A percentile compares a stretch with the other conserved stretches of the same genome.
Conservation (phyloP, 768 basidiomycete genomes). For the Lyophyllum atratum region DNA sequence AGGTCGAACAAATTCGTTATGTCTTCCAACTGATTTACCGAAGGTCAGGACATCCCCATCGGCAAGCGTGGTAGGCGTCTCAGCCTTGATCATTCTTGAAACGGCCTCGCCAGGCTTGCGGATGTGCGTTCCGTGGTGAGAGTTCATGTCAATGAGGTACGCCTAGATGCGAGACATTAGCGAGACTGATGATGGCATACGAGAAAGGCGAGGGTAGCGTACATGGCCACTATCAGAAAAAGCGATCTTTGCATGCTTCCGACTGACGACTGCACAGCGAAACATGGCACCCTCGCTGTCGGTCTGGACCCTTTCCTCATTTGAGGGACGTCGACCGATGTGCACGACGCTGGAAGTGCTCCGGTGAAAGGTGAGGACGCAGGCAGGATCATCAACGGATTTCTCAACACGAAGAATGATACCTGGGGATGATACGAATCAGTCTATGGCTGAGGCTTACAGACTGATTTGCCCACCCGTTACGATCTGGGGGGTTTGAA, state of each 20-base stretch:
- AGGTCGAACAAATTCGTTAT: slow-evolving; percentile 61
- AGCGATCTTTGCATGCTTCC: slow-evolving; percentile 75
- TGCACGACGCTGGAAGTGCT: slow-evolving; percentile 50
- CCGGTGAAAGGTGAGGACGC: slow-evolving; percentile 54
- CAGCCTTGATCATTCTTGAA: slow-evolving; percentile 52
- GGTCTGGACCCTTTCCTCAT: slow-evolving; percentile 40
- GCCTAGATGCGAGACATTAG: slow-evolving; percentile 46
- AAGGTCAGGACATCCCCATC: slow-evolving; percentile 78
- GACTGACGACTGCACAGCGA: slow-evolving; percentile 77
- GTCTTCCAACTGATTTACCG: slow-evolving; percentile 72
- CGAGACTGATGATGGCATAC: slow-evolving; percentile 10
- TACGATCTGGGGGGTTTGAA: slow-evolving; percentile 28
- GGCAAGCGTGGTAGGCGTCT: slow-evolving; percentile 54
- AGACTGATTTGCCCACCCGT: slow-evolving; percentile 40
- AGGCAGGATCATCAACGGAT: slow-evolving; percentile 43
- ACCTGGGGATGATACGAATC: slow-evolving; percentile 39
- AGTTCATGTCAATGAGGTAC: slow-evolving; percentile 68
- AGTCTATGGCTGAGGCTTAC: slow-evolving; percentile 17
- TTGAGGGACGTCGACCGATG: slow-evolving; percentile 69
- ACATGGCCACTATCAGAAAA: slow-evolving; percentile 75
- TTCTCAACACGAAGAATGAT: slow-evolving; percentile 61
- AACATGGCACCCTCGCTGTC: slow-evolving; percentile 58
- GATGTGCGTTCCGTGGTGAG: slow-evolving; percentile 79
- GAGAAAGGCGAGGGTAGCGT: slow-evolving; percentile 25
- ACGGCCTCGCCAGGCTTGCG: slow-evolving; percentile 51